Evolutionary conservation across 805 yeast species (phyloP).

Genomic region (Metschnikowia lunata): DNA sequence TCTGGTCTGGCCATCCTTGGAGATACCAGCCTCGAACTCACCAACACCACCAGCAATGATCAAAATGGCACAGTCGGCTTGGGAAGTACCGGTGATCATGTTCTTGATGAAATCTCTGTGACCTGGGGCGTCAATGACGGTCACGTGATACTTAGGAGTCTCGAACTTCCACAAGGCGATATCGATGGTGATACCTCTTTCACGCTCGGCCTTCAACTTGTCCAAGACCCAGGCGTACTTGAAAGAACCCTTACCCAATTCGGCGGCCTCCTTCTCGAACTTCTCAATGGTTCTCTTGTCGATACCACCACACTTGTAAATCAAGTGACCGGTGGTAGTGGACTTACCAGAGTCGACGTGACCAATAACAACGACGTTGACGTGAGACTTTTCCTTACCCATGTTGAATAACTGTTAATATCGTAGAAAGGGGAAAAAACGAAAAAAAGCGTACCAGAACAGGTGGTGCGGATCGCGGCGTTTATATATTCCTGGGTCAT

Average conservation of each 20-base stretch:
- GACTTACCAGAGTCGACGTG: conserved; percentile 99
- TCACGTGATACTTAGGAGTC: conserved; percentile 84
- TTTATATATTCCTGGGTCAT: conserved; percentile 10
- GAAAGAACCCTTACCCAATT: conserved; percentile 95
- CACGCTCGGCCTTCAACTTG: conserved; percentile 93
- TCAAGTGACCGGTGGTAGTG: conserved; percentile 98
- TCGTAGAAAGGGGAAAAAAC: neutral
- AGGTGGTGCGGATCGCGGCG: conserved; percentile 6
- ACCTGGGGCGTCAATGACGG: conserved; percentile 94
- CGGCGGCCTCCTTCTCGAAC: conserved; percentile 98
- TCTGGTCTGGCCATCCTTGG: conserved; percentile 93
- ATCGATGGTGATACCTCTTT: conserved; percentile 95
- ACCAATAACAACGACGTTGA: conserved; percentile 99
- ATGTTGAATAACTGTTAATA: conserved; percentile 16
- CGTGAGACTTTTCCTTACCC: conserved; percentile 97
- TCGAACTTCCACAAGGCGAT: conserved; percentile 91
- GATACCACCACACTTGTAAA: conserved; percentile 99
- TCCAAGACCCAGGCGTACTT: conserved; percentile 97
- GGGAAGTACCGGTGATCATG: conserved; percentile 94
- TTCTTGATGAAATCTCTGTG: conserved; percentile 96
- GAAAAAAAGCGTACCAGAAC: conserved; percentile 1
- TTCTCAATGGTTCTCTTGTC: conserved; percentile 98
- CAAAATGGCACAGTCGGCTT: conserved; percentile 88
- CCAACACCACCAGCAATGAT: conserved; percentile 90
- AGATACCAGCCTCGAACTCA: conserved; percentile 95